Base-by-base conservation (phyloP, 768 basidiomycete species). In the Pleurotus giganteus region DNA sequence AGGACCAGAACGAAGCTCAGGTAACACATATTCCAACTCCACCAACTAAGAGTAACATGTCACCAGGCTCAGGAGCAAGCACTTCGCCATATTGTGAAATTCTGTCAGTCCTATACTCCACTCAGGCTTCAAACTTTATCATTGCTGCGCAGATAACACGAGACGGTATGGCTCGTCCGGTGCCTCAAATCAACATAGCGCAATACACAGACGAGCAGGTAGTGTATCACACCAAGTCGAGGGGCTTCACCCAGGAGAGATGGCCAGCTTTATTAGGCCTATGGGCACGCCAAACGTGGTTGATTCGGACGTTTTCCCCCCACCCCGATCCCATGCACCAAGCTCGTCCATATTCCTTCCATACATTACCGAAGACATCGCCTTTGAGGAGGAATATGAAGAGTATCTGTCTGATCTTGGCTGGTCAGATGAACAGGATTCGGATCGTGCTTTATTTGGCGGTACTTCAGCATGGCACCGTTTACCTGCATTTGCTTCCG, bases 331-430 rank as follows among this genome's bases (percentile, higher is more conserved):
- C 37, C 89, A 90, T 63, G 88, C 89, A 1, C 86, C 89, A 0
- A 89, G 92, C 66, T 84, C 89, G 9, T 85, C 84, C 12, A 86
- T 89, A 42, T 92, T 94, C 74, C 76, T 94, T 19, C 92, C 93
- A 13, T 97, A 93, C 66, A 93, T 91, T 36, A 88, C 91, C 1
- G 96, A 98, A 67, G 91, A 94, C 61, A 89, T 92, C 56, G 94
- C 93, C 0, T 95, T 94, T 61, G 95, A 98, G 64, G 92, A 94
- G 65, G 95, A 97, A 64, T 98, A 97, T 64, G 95, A 98, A 67
- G 94, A 96, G 64, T 94, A 96, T 62, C 74, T 98, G 24, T 91
- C 87, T n/a, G 92, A 92, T 64, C 73, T 94, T 21, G 89, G 88
- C 15, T 88, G 81, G 77, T 81, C 85, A 3, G 86, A 88, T 52